Evolutionary conservation across 257 asterid species (phyloP), one percentile per base, ranked within the genome.

Genomic region (Fraxinus anomala): DNA sequence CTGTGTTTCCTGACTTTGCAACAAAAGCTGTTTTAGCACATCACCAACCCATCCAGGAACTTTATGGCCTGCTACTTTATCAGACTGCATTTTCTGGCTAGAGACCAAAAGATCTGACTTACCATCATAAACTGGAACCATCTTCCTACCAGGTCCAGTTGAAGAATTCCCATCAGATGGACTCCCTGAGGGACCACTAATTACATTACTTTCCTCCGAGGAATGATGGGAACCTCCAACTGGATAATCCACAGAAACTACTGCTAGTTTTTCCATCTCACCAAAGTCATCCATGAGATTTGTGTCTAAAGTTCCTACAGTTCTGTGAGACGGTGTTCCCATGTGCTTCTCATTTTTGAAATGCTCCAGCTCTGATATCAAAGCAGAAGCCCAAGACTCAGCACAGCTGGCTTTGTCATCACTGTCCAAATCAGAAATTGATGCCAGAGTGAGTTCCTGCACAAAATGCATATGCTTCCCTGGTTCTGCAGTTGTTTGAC

Each of bases 261-360:
- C 73, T 2, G 96, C 96, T 79, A 91, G 65, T 83, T 89, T 94
- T 81, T 94, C 99, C 97, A 94, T 94, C 91, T 94, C 97, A 54
- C 87, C 89, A 79, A 94, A 94, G 84, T 94, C 99, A 79, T 90
- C 97, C 97, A 94, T 90, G 79, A 94, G 88, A 81, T 85, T 86
- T 83, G 88, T 89, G 70, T 90, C 97, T 28, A 91, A 80, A 80
- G 89, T 74, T 77, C 89, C 94, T 80, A 84, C 83, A 13, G 82
- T 77, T 79, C 79, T 56, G 72, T 54, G 78, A 56, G 87, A 82
- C 26, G 88, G 86, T 36, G 82, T 77, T 14, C 76, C 80, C 7
- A 77, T 77, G 68, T 77, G 80, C 72, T 82, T 91, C 81, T 82
- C 89, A 68, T 49, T 85, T 81, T 79, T 90, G 61, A 86, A 87